Percentiles rank a stretch among this genome's conserved stretches.
Evolutionary conservation across 1,139 yeast genomes (phyloP).

Genomic region (Blastobotrys malaysiensis): DNA sequence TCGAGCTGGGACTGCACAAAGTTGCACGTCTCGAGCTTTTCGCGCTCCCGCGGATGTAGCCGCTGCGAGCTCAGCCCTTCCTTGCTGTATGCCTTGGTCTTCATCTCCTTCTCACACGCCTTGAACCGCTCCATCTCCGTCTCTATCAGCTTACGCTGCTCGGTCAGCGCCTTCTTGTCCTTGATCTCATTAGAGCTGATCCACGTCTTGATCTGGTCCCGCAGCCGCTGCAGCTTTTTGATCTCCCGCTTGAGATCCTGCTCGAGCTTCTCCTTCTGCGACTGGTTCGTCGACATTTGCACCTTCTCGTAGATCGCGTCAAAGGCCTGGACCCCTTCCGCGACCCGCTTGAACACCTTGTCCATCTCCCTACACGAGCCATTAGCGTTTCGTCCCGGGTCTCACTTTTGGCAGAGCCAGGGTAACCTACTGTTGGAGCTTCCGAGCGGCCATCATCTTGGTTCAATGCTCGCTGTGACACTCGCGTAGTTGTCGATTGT

Average conservation of each 20-base stretch:
- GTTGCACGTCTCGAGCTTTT: constrained; percentile 67
- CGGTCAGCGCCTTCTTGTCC: constrained; percentile 75
- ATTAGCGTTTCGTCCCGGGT: background rate
- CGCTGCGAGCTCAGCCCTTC: constrained; percentile 75
- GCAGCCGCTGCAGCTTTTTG: constrained; percentile 85
- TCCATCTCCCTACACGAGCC: constrained; percentile 63
- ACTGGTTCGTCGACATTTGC: constrained; percentile 70
- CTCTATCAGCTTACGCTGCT: constrained; percentile 79
- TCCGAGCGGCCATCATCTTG: constrained; percentile 55
- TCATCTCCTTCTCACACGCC: constrained; percentile 89
- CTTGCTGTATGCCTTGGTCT: constrained; percentile 91
- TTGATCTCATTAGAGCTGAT: constrained; percentile 87
- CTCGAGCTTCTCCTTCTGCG: constrained; percentile 93
- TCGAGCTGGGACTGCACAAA: constrained; percentile 74
- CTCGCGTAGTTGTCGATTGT: too few relatives aligned
- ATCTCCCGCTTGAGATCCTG: constrained; percentile 92
- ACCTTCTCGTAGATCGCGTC: constrained; percentile 86
- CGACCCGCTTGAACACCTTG: constrained; percentile 88
- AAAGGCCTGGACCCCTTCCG: constrained; percentile 86
- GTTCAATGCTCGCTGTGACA: constrained; percentile 5
- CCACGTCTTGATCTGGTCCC: constrained; percentile 97
- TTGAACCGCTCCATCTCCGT: constrained; percentile 89
- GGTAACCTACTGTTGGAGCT: constrained; percentile 50
- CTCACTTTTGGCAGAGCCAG: background rate
- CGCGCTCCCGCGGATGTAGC: constrained; percentile 74